phyloP scores from a whole-genome alignment of 192 early-diverging fungal genomes.

The Podila clonocystis region DNA sequence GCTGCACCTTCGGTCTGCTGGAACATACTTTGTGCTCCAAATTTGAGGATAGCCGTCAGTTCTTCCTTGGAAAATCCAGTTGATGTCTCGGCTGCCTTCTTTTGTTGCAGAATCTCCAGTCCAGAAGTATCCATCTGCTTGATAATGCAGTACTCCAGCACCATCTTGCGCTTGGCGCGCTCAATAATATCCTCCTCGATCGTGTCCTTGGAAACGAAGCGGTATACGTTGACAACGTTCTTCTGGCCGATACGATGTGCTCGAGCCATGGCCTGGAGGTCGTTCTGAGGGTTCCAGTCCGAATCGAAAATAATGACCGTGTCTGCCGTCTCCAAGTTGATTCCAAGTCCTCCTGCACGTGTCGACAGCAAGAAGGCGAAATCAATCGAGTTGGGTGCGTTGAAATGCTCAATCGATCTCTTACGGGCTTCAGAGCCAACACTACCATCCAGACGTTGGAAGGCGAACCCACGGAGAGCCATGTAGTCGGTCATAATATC shows the following conservation, averaged over 20 bases:
- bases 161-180: slow-evolving; percentile 99
- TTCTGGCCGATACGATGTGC: slow-evolving; percentile 99
- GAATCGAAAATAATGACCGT: slow-evolving; percentile 97
- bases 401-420: slow-evolving; percentile 97
- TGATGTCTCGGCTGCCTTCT: slow-evolving; percentile 52
- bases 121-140: slow-evolving; percentile 99
- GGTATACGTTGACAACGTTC: slow-evolving; percentile 96
- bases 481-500: slow-evolving; percentile 98
- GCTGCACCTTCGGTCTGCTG: slow-evolving; percentile 69
- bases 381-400: slow-evolving; percentile 91
- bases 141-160: slow-evolving; percentile 99
- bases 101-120: slow-evolving; percentile 69
- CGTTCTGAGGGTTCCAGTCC: slow-evolving; percentile 97
- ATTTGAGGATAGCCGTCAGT: slow-evolving; percentile 94
- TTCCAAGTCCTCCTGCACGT: slow-evolving; percentile 95
- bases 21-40: slow-evolving; percentile 98
- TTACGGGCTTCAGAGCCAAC: slow-evolving; percentile 91
- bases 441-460: slow-evolving; percentile 95
- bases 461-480: slow-evolving; percentile 82
- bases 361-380: slow-evolving; percentile 99
- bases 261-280: slow-evolving; percentile 97
- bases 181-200: slow-evolving; percentile 99
- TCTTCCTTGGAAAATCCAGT: slow-evolving; percentile 85
- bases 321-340: slow-evolving; percentile 96
- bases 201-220: slow-evolving; percentile 96